phyloP scores from a whole-genome alignment of 108 stramenopile species.

The Hondaea fermentalgiana region DNA sequence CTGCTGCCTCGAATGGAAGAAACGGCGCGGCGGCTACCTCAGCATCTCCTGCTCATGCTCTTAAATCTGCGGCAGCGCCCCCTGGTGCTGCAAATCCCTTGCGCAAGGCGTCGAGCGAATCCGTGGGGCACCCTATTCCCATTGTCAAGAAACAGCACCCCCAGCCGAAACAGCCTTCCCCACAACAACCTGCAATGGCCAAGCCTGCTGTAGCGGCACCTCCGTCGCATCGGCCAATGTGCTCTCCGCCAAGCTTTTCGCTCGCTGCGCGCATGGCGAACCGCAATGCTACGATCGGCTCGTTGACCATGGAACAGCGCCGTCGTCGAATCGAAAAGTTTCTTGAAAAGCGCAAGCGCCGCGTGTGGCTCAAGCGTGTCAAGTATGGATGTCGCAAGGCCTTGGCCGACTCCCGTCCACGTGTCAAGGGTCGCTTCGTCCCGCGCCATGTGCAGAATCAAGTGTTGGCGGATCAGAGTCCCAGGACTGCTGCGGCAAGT shows the following conservation, averaged over 20 bases:
- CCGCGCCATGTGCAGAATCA: conserved; percentile 22
- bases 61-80: too few relatives aligned
- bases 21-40: too few relatives aligned
- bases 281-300: conserved; percentile 55
- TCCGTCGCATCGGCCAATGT: not conserved
- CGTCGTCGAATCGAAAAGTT: conserved; percentile 82
- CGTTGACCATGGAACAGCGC: conserved; percentile 85
- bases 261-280: not conserved
- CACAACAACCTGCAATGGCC: too few relatives aligned
- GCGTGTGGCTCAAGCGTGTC: conserved; percentile 95
- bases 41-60: too few relatives aligned
- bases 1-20: too few relatives aligned
- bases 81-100: too few relatives aligned
- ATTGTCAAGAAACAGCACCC: not conserved
- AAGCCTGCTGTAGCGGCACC: not conserved
- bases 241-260: not conserved
- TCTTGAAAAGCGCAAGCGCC: conserved; percentile 80
- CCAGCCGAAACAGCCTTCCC: too few relatives aligned
- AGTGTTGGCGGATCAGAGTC: not conserved
- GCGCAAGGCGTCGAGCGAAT: too few relatives aligned
- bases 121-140: not conserved
- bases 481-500: not conserved
- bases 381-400: conserved; percentile 98
- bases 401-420: conserved; percentile 87
- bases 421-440: conserved; percentile 97